Evolutionary conservation across 108 stramenopile genomes (phyloP).

Genomic region (Discostella stelligeroides): DNA sequence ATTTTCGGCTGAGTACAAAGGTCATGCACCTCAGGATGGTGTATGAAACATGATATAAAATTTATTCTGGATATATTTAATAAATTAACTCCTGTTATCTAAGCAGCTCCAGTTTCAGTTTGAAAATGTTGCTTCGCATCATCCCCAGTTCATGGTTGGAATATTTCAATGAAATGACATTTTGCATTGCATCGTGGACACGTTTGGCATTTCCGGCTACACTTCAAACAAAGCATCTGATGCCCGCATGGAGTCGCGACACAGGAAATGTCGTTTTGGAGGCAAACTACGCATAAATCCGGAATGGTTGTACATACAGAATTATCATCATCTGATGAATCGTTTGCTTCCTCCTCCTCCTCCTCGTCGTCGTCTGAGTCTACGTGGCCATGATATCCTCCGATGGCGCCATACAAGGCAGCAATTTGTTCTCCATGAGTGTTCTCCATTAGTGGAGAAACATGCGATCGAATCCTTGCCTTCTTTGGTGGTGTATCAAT

Average conservation of each 20-base stretch:
- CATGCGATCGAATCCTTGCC: not conserved
- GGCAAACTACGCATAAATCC: constrained; percentile 70
- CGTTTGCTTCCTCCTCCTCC: constrained; percentile 28
- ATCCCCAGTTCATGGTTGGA: constrained; percentile 55
- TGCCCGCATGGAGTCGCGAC: constrained; percentile 86
- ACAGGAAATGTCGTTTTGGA: constrained; percentile 63
- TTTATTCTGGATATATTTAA: not conserved
- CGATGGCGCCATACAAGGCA: not conserved
- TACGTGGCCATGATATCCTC: constrained; percentile 7
- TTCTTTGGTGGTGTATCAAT: constrained; percentile 2
- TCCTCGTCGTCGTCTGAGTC: constrained; percentile 10
- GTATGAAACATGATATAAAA: not conserved
- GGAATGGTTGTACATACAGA: constrained; percentile 35
- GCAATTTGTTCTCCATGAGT: not conserved
- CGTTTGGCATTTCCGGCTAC: constrained; percentile 47
- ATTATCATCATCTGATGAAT: constrained; percentile 19
- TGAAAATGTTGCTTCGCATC: no score
- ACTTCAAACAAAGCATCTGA: constrained; percentile 72
- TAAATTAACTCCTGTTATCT: no score
- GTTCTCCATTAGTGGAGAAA: constrained; percentile 15
- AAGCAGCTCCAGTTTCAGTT: no score
- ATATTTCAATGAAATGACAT: constrained; percentile 74
- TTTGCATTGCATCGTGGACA: constrained; percentile 71
- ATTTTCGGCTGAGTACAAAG: constrained; percentile 87
- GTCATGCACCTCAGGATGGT: constrained; percentile 49